Evolutionary conservation across 2,329 filamentous ascomycete species (phyloP), one percentile per base, ranked within the genome.

Genomic region (Nakataea oryzae): DNA sequence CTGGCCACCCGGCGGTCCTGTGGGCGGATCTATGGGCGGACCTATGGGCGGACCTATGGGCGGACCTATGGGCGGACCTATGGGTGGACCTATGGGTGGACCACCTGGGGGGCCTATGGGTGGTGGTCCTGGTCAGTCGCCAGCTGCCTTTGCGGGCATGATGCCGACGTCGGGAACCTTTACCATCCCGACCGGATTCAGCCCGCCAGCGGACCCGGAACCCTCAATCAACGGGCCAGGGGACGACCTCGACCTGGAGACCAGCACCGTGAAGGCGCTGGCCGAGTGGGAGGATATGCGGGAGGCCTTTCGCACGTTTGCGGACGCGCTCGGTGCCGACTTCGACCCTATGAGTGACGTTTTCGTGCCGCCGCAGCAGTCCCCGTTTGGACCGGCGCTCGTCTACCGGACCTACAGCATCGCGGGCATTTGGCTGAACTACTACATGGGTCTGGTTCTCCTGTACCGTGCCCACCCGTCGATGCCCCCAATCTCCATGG

Each of bases 401-500:
- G 86, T 91, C 66, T 97, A 96, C 71, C 85, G 90, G 32, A 93
- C 90, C 2, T 93, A 91, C 72, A 87, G 88, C n/a, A 89, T 97
- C 65, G 90, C 90, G 3, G 88, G 90, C 41, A 81, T 97, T 27
- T 96, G 92, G 91, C 86, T 90, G 70, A 88, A 93, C 66, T 93
- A 90, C 72, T 89, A 96, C 73, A 90, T 93, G 79, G 87, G 88
- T 0, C 81, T 91, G 58, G 93, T 97, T 63, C 82, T 93, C 61
- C 81, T 95, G n/a, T 80, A 93, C 63, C 84, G 95, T 41, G 81
- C 87, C 1, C 93, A 97, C 67, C 95, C 95, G 0, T 84, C 84
- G 28, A 97, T 97, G 92, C 93, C 93, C 0, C 91, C 93, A 0
- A 87, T 93, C 11, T 89, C 92, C 47, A 92, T 96, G 85, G 84